Evolutionary conservation across 805 yeast species (phyloP), one percentile per base, ranked within the genome.

Genomic region (Yamadazyma scolyti): DNA sequence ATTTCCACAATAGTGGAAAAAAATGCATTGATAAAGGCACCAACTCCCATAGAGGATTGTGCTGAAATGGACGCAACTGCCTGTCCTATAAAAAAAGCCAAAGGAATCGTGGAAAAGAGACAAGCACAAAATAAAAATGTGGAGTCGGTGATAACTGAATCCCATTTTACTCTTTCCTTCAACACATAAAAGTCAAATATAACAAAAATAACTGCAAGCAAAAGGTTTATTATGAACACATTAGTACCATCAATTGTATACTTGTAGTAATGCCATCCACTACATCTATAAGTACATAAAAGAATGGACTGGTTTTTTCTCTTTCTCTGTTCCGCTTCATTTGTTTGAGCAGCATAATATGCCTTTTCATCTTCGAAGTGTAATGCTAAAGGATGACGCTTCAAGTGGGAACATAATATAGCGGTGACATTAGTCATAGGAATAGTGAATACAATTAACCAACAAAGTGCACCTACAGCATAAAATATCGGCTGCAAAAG

Each of bases 1-100:
- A 93, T 83, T 54, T 93, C 98, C 5, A 93, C 97, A 29, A 93
- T 73, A 0, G 98, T 89, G 2, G 97, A 89, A 68, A 93, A 93
- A 50, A 93, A 90, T 1, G 98, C 98, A 56, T 93, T 93, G 47
- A 93, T 88, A 0, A 89, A 96, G 1, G 98, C 98, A 65, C 97
- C 97, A 37, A 93, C 79, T 17, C 97, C 97, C 98, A 93, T 93
- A 0, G 97, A 89, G 1, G 97, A 86, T 61, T 93, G 98, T 0
- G 98, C 97, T 5, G 96, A 84, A 37, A 93, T 93, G 2, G 97
- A 89, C 0, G 98, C 98, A n/a, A 93, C 98, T 5, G 97, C 97
- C 58, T 90, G 97, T 3, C 98, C 98, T 46, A 93, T 89, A 59
- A 88, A 93, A 53, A 93, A 90, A 0, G 98, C 97, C 43, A 93